Evolutionary conservation across 73 alveolate species (phyloP).

Genomic region (Paramecium sonneborni): DNA sequence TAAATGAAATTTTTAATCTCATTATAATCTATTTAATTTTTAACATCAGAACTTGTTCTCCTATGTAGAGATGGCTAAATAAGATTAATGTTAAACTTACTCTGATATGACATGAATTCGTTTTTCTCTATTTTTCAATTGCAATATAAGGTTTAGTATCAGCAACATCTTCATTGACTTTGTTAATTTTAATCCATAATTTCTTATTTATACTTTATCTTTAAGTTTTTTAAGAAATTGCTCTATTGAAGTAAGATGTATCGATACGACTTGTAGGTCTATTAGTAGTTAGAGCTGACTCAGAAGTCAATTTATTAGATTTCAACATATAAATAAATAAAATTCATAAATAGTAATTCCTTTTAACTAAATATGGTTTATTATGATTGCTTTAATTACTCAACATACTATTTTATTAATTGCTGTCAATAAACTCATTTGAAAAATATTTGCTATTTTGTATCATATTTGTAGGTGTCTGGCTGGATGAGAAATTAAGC

Average conservation of each 20-base stretch:
- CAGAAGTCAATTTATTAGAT: neutral
- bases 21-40: neutral
- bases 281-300: neutral
- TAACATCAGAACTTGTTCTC: neutral
- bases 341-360: conserved; percentile 44
- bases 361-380: conserved; percentile 39
- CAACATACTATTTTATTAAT: neutral
- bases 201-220: neutral
- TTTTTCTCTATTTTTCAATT: neutral
- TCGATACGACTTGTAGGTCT: conserved; percentile 4
- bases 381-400: neutral
- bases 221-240: neutral
- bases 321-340: neutral
- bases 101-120: neutral
- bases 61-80: neutral
- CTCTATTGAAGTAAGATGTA: neutral
- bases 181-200: conserved; percentile 5
- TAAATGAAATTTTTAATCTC: neutral
- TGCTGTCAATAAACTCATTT: neutral
- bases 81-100: neutral
- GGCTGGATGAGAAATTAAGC: neutral
- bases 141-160: neutral
- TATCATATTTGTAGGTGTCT: neutral
- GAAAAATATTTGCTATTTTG: neutral
- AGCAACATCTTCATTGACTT: neutral